Conservation (phyloP, 768 basidiomycete genomes). For the Asterophora parasitica region DNA sequence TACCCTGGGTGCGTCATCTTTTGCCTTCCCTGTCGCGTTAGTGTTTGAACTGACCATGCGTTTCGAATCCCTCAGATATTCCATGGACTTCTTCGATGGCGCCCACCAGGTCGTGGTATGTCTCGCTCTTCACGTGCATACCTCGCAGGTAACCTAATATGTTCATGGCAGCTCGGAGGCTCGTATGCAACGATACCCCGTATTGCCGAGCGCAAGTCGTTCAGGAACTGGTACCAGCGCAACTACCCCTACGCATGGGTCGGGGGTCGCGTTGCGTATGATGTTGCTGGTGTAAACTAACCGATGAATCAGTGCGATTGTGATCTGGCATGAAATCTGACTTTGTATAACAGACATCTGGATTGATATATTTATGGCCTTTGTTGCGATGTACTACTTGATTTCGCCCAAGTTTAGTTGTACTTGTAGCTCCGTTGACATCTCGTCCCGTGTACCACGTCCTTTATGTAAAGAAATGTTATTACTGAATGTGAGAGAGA, state of each 20-base stretch:
- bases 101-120: slow-evolving; percentile 84
- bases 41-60: not conserved
- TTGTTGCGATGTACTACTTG: too few species aligned
- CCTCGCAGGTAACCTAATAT: slow-evolving; percentile 6
- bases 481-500: too few species aligned
- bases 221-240: slow-evolving; percentile 90
- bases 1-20: slow-evolving; percentile 72
- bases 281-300: slow-evolving; percentile 37
- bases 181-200: slow-evolving; percentile 85
- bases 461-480: too few species aligned
- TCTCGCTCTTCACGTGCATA: slow-evolving; percentile 14
- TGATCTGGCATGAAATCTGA: too few species aligned
- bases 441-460: too few species aligned
- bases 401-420: too few species aligned
- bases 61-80: slow-evolving; percentile 44
- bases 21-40: not conserved
- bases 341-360: too few species aligned
- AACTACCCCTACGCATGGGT: slow-evolving; percentile 90
- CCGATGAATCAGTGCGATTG: slow-evolving; percentile 21
- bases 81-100: slow-evolving; percentile 87
- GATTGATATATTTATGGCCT: too few species aligned
- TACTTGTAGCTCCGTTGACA: too few species aligned
- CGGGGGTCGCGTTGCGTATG: slow-evolving; percentile 61
- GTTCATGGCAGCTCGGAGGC: slow-evolving; percentile 67
- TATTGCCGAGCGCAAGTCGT: slow-evolving; percentile 65